Evolutionary conservation across 2,329 filamentous ascomycete species (phyloP).

Genomic region (Cadophora gregata): DNA sequence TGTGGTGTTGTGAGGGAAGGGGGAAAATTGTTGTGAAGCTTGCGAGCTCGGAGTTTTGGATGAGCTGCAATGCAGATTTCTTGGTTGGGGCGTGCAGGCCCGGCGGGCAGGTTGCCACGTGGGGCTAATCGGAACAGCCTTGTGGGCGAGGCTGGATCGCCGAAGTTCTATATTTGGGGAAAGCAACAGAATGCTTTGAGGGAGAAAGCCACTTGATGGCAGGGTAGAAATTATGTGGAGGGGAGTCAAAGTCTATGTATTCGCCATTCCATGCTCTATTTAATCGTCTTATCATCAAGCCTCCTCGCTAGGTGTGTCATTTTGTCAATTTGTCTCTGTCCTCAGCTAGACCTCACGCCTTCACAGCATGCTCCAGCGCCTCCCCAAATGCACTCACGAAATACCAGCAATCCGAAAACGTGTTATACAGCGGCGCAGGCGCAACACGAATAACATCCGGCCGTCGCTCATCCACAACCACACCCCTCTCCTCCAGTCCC

Average conservation of each 20-base stretch:
- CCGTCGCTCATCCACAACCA: conserved; percentile 76
- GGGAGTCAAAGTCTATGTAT: not conserved
- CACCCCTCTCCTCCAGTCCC: conserved; percentile 62
- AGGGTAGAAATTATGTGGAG: not conserved
- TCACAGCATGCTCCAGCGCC: conserved; percentile 43
- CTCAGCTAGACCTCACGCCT: not conserved
- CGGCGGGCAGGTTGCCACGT: not conserved
- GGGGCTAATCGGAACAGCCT: conserved; percentile 10
- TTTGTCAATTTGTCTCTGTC: no score
- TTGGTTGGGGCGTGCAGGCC: not conserved
- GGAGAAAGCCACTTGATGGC: no score
- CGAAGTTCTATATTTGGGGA: not conserved
- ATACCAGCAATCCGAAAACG: conserved; percentile 66
- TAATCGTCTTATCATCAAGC: not conserved
- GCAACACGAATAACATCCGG: conserved; percentile 79
- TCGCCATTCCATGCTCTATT: not conserved
- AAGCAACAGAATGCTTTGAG: not conserved
- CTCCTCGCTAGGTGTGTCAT: not conserved
- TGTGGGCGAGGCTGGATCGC: conserved; percentile 17
- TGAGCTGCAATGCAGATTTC: not conserved
- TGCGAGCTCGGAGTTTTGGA: not conserved
- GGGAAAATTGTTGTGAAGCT: conserved; percentile 1
- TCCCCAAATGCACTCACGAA: conserved; percentile 57
- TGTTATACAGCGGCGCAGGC: conserved; percentile 78
- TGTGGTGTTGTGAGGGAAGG: not conserved